phyloP scores from a whole-genome alignment of 805 yeast genomes.

The Yamadazyma sp. region DNA sequence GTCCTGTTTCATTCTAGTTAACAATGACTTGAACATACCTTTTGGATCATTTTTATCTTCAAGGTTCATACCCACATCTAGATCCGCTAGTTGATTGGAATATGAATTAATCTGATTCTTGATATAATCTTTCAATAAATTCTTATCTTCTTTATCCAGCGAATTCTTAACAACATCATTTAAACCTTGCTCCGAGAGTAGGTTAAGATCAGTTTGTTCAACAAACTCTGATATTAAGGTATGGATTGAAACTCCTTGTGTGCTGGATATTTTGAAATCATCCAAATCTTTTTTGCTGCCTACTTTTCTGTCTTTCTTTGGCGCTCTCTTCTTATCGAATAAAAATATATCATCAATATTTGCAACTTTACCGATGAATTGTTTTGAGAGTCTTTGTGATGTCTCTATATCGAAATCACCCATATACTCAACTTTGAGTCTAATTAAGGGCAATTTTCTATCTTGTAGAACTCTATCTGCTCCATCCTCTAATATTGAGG shows the following conservation, averaged over 20 bases:
- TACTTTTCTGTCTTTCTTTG: conserved; percentile 1
- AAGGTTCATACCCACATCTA: too few relatives aligned
- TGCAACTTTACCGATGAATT: conserved; percentile 89
- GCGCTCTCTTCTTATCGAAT: conserved; percentile 53
- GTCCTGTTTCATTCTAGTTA: too few relatives aligned
- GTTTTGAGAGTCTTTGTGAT: conserved; percentile 81
- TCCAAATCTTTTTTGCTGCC: not conserved
- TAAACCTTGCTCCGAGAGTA: conserved; percentile 75
- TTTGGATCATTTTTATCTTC: too few relatives aligned
- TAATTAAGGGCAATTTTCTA: conserved; percentile 59
- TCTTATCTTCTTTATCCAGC: conserved; percentile 81
- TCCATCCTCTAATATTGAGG: conserved; percentile 12
- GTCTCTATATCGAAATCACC: conserved; percentile 93
- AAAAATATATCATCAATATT: conserved; percentile 84
- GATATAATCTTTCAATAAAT: conserved; percentile 62
- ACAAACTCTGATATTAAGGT: conserved; percentile 57
- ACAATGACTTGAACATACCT: conserved; percentile 41
- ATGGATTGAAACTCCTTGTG: conserved; percentile 7
- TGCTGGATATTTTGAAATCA: not conserved
- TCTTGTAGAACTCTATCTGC: not conserved
- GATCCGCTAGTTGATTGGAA: too few relatives aligned
- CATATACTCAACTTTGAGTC: conserved; percentile 82
- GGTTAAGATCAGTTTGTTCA: conserved; percentile 57
- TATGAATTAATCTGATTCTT: conserved; percentile 54
- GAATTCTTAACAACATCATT: conserved; percentile 67